phyloP scores from a whole-genome alignment of 192 early-diverging fungal genomes.

The Diversispora eburnea region DNA sequence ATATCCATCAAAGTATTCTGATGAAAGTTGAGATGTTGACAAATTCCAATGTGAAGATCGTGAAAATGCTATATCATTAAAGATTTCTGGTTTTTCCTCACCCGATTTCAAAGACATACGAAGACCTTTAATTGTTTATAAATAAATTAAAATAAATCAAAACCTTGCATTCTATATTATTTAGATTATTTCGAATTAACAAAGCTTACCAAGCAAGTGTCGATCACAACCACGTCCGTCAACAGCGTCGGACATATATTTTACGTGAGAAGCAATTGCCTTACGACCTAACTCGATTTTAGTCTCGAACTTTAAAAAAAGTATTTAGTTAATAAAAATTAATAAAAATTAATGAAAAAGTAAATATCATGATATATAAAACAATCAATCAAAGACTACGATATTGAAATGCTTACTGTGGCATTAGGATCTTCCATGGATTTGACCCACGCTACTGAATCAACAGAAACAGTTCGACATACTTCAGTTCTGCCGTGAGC shows the following conservation, averaged over 20 bases:
- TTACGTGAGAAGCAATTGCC: slow-evolving; percentile 74
- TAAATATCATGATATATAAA: no score
- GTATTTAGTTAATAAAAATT: neutral
- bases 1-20: slow-evolving; percentile 91
- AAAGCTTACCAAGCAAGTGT: slow-evolving; percentile 65
- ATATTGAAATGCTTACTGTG: slow-evolving; percentile 4
- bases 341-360: neutral
- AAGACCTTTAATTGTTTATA: slow-evolving; percentile 51
- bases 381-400: no score
- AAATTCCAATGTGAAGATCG: slow-evolving; percentile 86
- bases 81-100: slow-evolving; percentile 81
- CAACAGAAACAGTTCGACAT: slow-evolving; percentile 72
- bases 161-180: neutral
- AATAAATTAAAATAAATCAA: neutral
- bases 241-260: slow-evolving; percentile 75
- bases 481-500: slow-evolving; percentile 94
- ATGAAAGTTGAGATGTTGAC: slow-evolving; percentile 88
- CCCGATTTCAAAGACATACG: slow-evolving; percentile 67
- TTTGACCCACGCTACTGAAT: slow-evolving; percentile 79
- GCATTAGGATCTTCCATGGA: slow-evolving; percentile 70
- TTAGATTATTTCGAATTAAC: neutral
- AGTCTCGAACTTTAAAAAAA: slow-evolving; percentile 31
- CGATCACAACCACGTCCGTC: slow-evolving; percentile 89
- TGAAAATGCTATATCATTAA: slow-evolving; percentile 79
- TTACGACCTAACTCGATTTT: slow-evolving; percentile 70